These are phyloP conservation scores for Cytospora paraplurivora DNA, from an alignment of 2,329 filamentous ascomycete genomes.

Conservation along the genomic window DNA sequence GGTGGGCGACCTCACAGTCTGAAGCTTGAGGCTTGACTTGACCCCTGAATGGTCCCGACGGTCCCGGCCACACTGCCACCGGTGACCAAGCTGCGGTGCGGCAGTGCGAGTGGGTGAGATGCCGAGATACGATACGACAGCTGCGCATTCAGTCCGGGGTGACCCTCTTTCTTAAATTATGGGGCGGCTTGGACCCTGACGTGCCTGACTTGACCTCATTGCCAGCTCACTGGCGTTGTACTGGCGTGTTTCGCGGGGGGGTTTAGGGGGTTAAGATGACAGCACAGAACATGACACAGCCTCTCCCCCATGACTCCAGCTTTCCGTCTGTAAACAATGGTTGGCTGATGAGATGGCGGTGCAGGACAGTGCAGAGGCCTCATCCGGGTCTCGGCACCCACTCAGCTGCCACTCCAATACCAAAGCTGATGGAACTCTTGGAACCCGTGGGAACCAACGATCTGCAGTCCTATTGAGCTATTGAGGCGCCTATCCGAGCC, in stretches of 20 bases:
- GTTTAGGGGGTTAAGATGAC: conserved; percentile 31
- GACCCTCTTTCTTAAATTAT: not conserved
- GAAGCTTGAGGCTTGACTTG: not conserved
- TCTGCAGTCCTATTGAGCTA: not conserved
- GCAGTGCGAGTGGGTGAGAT: no score
- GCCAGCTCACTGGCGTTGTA: conserved; percentile 3
- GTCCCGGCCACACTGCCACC: not conserved
- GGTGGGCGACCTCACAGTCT: not conserved
- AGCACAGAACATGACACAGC: conserved; percentile 44
- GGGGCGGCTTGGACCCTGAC: not conserved
- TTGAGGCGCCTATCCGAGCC: not conserved
- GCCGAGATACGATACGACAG: not conserved
- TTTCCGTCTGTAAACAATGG: not conserved
- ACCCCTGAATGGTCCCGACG: not conserved
- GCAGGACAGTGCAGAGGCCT: conserved; percentile 10
- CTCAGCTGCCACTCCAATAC: not conserved
- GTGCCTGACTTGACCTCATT: not conserved
- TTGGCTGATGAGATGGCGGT: conserved; percentile 9
- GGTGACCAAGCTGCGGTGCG: not conserved
- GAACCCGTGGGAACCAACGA: not conserved
- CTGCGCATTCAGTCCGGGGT: not conserved
- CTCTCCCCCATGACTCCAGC: conserved; percentile 43
- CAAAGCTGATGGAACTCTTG: not conserved
- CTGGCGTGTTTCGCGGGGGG: no score
- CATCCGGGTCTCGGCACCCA: not conserved